Percentiles rank a stretch among this genome's conserved stretches.
Evolutionary conservation across 73 alveolate genomes (phyloP).

Genomic region (Blepharisma japonicum): DNA sequence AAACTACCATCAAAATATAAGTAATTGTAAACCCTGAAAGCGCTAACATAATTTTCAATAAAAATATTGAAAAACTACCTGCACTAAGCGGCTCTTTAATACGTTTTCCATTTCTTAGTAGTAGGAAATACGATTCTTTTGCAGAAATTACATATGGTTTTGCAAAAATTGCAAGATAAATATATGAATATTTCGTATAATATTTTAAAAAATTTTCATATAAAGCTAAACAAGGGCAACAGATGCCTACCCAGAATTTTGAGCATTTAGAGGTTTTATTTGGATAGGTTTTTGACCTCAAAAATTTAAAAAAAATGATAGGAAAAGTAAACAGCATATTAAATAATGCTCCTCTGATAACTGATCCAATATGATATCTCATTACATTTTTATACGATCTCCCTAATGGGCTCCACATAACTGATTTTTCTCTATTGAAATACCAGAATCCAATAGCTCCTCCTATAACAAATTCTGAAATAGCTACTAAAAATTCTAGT

Average conservation of each 20-base stretch:
- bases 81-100: not conserved
- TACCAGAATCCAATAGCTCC: not conserved
- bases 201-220: not conserved
- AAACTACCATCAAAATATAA: not conserved
- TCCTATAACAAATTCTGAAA: not conserved
- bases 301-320: not conserved
- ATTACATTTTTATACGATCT: not conserved
- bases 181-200: not conserved
- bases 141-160: not conserved
- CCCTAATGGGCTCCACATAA: not conserved
- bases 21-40: not conserved
- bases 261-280: not conserved
- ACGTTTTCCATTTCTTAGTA: not conserved
- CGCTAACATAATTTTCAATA: not conserved
- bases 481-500: not conserved
- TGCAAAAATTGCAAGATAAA: not conserved
- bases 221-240: not conserved
- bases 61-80: not conserved
- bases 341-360: not conserved
- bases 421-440: not conserved
- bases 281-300: not conserved
- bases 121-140: not conserved
- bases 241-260: not conserved
- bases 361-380: not conserved
- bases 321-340: not conserved